A percentile compares a stretch with the other conserved stretches of the same genome.
These are phyloP conservation scores for Pseudevernia furfuracea DNA, from an alignment of 495 filamentous ascomycete species.

Conservation along the genomic window DNA sequence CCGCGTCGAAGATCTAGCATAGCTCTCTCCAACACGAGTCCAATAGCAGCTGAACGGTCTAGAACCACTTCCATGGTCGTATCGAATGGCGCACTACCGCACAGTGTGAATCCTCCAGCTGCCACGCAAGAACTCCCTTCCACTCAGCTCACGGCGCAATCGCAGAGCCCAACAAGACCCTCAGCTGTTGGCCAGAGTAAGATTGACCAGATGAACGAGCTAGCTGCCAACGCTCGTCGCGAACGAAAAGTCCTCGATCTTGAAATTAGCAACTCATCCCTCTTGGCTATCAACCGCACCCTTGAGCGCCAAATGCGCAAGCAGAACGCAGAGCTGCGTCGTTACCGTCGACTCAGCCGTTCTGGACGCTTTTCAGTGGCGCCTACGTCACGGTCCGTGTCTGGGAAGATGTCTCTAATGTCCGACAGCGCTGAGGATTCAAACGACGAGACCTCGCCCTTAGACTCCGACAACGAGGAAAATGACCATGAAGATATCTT, in stretches of 20 bases:
- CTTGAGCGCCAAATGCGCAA: slow-evolving; percentile 86
- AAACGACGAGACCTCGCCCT: slow-evolving; percentile 31
- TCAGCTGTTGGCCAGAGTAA: slow-evolving; percentile 30
- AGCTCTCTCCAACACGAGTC: slow-evolving; percentile 10
- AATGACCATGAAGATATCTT: slow-evolving; percentile 44
- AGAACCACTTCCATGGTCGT: slow-evolving; percentile 6
- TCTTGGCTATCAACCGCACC: slow-evolving; percentile 93
- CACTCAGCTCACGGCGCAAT: slow-evolving; percentile 32
- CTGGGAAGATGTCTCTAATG: slow-evolving; percentile 30
- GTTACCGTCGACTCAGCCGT: slow-evolving; percentile 73
- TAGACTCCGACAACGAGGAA: slow-evolving; percentile 26
- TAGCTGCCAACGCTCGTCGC: slow-evolving; percentile 74
- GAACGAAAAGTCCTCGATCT: slow-evolving; percentile 94
- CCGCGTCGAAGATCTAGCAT: slow-evolving; percentile 15
- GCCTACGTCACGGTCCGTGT: slow-evolving; percentile 39
- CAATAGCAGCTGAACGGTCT: background rate
- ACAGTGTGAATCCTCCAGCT: slow-evolving; percentile 16
- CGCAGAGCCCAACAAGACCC: slow-evolving; percentile 41
- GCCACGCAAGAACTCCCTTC: slow-evolving; percentile 27
- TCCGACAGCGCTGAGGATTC: slow-evolving; percentile 32
- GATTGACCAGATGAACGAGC: slow-evolving; percentile 52
- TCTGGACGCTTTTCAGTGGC: slow-evolving; percentile 61
- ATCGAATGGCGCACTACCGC: slow-evolving; percentile 8
- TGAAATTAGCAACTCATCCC: slow-evolving; percentile 94
- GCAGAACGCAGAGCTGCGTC: slow-evolving; percentile 78